These are phyloP conservation scores for Termitomyces sp. DNA, from an alignment of 768 basidiomycete species.

Conservation along the genomic window DNA sequence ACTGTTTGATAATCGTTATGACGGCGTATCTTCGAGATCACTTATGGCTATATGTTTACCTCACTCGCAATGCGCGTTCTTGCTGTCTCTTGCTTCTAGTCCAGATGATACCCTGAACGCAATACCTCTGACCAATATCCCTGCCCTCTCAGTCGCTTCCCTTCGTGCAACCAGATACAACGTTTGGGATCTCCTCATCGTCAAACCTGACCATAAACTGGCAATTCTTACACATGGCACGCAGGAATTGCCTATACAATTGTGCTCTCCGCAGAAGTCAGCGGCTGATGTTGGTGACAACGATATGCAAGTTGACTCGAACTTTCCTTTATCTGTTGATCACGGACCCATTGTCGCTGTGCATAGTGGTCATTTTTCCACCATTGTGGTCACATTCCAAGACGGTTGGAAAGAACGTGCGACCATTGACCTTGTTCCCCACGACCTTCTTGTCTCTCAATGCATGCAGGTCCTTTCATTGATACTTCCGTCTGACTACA, in stretches of 20 bases:
- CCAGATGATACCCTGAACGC: conserved; percentile 38
- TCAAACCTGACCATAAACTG: conserved; percentile 51
- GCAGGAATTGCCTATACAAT: conserved; percentile 32
- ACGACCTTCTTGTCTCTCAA: conserved; percentile 48
- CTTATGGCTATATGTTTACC: conserved; percentile 55
- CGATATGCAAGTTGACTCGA: conserved; percentile 18
- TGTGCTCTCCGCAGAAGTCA: conserved; percentile 18
- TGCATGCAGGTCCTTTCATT: conserved; percentile 61
- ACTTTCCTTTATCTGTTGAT: conserved; percentile 13
- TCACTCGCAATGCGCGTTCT: conserved; percentile 31
- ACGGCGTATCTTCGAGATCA: conserved; percentile 45
- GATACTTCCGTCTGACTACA: conserved; percentile 48
- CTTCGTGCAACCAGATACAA: conserved; percentile 57
- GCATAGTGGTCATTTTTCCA: conserved; percentile 42
- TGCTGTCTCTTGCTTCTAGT: conserved; percentile 44
- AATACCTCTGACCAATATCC: conserved; percentile 25
- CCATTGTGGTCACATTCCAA: conserved; percentile 46
- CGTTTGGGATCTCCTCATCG: conserved; percentile 64
- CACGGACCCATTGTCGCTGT: conserved; percentile 35
- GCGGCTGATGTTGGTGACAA: conserved; percentile 5
- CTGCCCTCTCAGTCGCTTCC: conserved; percentile 49
- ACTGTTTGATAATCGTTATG: conserved; percentile 61
- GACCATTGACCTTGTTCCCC: conserved; percentile 50
- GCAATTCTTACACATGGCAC: conserved; percentile 58
- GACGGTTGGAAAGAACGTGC: conserved; percentile 42